Percentiles rank a stretch among this genome's conserved stretches.
Conservation (phyloP, 2,329 filamentous ascomycete genomes). For the Cladosporium sp. region DNA sequence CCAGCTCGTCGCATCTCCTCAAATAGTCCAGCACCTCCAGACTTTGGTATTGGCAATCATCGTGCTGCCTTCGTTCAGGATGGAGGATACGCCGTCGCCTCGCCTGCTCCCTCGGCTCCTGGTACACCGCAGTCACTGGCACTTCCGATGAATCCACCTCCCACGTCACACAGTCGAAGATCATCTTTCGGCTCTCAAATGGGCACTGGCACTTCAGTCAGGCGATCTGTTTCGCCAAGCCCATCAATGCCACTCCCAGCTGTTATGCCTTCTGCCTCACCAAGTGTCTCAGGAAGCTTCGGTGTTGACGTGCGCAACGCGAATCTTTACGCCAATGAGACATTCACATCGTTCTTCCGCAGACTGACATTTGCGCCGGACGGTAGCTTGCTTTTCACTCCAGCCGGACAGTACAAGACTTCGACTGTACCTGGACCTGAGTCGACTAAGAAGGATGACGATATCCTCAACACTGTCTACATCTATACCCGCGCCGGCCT, state of each 20-base stretch:
- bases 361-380: conserved; percentile 92
- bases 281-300: conserved; percentile 64
- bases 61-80: conserved; percentile 60
- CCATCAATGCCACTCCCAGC: conserved; percentile 90
- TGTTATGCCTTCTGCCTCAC: conserved; percentile 91
- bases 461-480: conserved; percentile 95
- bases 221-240: conserved; percentile 86
- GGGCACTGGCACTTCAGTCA: conserved; percentile 65
- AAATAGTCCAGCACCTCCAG: conserved; percentile 85
- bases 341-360: conserved; percentile 93
- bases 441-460: conserved; percentile 66
- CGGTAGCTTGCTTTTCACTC: conserved; percentile 87
- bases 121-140: conserved; percentile 87
- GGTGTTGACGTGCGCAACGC: conserved; percentile 69
- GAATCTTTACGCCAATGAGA: conserved; percentile 93
- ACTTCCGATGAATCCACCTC: conserved; percentile 93
- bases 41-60: conserved; percentile 53
- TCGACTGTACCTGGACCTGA: conserved; percentile 46
- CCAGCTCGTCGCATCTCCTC: conserved; percentile 85
- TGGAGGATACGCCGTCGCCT: conserved; percentile 60
- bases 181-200: conserved; percentile 74
- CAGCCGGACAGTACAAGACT: conserved; percentile 90
- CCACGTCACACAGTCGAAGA: conserved; percentile 85
- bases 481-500: conserved; percentile 95
- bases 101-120: conserved; percentile 83